Evolutionary conservation across 2,329 filamentous ascomycete species (phyloP), one percentile per base, ranked within the genome.

Genomic region (Hirsutella minnesotensis): DNA sequence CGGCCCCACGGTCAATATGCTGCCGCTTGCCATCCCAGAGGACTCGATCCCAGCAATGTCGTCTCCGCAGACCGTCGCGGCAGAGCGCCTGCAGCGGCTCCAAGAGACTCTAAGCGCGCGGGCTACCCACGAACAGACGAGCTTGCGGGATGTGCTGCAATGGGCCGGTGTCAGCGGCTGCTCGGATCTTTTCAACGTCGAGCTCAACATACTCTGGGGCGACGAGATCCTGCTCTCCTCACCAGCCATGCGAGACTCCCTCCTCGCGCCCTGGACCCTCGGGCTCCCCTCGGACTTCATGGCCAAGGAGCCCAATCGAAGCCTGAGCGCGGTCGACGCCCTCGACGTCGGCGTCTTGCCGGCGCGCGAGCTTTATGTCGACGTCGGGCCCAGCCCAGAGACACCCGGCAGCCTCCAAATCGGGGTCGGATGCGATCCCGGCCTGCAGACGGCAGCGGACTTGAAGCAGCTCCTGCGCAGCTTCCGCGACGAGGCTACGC

Each of bases 41-140:
- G 15, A 35, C n/a, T 3, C 18, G 15, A 16, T 19, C 8, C 33
- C 33, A 9, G 13, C 5, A 3, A 13, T n/a, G 15, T 9, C 15
- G 3, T 18, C 3, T 3, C 9, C 33, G 33, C 33, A 16, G 13
- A 12, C 33, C 33, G 33, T 18, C 33, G n/a, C 33, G 15, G 33
- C 33, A 4, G 8, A 35, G 7, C 16, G 39, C 36, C 39, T 46
- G 5, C 39, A 37, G 24, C 16, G 18, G 8, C 39, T 46, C 18
- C 44, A 46, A 24, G 35, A 35, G 8, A 3, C 13, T 3, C 20
- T 41, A 3, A 29, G 36, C 31, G 18, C 41, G 37, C 38, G 39
- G 5, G 29, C 42, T 7, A 41, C 18, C 42, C 39, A 36, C 35
- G 44, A 46, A 36, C 42, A 46, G 40, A 44, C 39, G 15, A 38